Percentiles rank a stretch among this genome's conserved stretches.
phyloP scores from a whole-genome alignment of 139 green algal species.

The Dunaliella sp. region DNA sequence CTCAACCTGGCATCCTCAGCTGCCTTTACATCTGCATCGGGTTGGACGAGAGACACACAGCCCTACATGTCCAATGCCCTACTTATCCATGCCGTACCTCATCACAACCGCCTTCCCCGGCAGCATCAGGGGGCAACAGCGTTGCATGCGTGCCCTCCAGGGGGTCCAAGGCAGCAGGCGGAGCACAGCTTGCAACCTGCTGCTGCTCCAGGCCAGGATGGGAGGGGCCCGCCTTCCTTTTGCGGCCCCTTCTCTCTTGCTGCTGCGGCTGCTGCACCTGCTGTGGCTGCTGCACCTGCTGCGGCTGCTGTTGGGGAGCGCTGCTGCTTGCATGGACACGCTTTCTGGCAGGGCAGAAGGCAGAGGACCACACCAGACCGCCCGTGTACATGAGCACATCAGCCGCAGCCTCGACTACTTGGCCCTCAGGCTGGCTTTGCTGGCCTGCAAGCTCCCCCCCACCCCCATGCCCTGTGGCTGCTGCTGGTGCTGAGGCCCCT shows the following conservation, averaged over 20 bases:
- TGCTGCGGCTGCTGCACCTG: background rate
- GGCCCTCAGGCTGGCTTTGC: background rate
- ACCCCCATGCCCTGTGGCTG: background rate
- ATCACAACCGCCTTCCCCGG: too few species aligned
- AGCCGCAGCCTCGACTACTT: background rate
- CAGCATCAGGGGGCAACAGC: too few species aligned
- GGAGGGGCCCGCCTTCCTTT: background rate
- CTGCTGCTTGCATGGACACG: background rate
- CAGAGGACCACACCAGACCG: conserved; percentile 3
- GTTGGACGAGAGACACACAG: too few species aligned
- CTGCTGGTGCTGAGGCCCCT: background rate
- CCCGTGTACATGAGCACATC: conserved; percentile 4
- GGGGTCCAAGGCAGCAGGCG: too few species aligned
- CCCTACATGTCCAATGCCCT: too few species aligned
- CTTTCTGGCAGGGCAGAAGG: background rate
- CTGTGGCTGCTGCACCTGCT: background rate
- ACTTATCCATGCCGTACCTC: too few species aligned
- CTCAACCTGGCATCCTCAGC: too few species aligned
- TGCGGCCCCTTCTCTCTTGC: background rate
- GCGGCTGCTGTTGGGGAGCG: background rate
- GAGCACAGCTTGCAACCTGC: too few species aligned
- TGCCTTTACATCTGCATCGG: too few species aligned
- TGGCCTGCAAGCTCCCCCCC: background rate
- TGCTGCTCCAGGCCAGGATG: background rate
- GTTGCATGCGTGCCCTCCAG: too few species aligned